Conservation (phyloP, 805 yeast genomes). For the Suhomyces faveliae region DNA sequence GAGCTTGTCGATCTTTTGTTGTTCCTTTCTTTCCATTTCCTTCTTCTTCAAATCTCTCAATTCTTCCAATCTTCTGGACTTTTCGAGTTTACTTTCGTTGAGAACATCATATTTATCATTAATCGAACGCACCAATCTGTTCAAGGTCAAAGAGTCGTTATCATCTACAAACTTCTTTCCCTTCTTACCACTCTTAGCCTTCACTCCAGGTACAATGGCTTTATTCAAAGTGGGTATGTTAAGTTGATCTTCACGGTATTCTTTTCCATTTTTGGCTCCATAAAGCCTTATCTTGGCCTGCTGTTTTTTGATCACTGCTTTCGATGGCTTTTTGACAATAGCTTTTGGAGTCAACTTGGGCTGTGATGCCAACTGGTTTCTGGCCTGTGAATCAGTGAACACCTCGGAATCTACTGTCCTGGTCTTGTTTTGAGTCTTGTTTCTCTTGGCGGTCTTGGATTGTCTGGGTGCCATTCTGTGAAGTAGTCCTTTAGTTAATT, state of each 20-base stretch:
- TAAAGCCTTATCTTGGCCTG: conserved; percentile 63
- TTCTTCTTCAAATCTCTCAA: conserved; percentile 81
- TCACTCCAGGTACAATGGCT: conserved; percentile 80
- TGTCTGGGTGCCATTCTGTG: conserved; percentile 55
- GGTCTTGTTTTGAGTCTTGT: conserved; percentile 48
- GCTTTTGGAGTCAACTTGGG: conserved; percentile 64
- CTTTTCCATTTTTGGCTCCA: conserved; percentile 58
- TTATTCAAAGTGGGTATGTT: conserved; percentile 77
- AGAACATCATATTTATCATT: conserved; percentile 77
- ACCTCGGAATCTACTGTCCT: conserved; percentile 67
- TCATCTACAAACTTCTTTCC: conserved; percentile 79
- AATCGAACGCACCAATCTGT: conserved; percentile 72
- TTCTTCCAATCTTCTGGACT: conserved; percentile 84
- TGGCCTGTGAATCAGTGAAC: conserved; percentile 61
- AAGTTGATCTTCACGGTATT: conserved; percentile 74
- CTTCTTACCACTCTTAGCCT: conserved; percentile 79
- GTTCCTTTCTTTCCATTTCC: conserved; percentile 85
- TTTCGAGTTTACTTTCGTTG: conserved; percentile 86
- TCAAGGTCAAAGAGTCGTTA: conserved; percentile 58
- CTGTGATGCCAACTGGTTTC: conserved; percentile 58
- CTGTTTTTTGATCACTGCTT: conserved; percentile 60
- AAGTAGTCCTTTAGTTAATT: background rate
- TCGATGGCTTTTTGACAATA: conserved; percentile 47
- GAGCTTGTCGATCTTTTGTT: conserved; percentile 61
- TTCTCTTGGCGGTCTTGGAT: conserved; percentile 58